Evolutionary conservation across 768 basidiomycete genomes (phyloP).

Genomic region (Postia placenta): DNA sequence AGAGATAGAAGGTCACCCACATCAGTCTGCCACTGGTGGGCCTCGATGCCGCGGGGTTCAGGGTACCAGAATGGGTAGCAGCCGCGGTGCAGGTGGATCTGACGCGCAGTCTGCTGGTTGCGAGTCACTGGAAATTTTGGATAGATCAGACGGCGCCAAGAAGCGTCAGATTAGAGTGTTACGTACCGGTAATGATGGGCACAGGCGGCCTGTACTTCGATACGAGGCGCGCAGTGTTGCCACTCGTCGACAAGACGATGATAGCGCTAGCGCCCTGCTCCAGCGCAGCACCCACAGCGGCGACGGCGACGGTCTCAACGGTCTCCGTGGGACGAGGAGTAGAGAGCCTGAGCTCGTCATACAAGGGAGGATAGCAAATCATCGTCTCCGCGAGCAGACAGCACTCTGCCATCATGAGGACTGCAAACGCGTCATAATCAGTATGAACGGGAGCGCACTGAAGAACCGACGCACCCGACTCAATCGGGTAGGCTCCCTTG

Average conservation of each 20-base stretch:
- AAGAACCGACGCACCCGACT: conserved; percentile 56
- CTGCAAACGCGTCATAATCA: conserved; percentile 30
- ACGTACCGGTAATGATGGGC: conserved; percentile 90
- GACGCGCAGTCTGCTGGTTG: conserved; percentile 91
- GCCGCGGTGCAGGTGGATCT: conserved; percentile 94
- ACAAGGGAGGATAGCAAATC: conserved; percentile 91
- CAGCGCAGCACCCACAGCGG: conserved; percentile 89
- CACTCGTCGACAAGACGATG: conserved; percentile 93
- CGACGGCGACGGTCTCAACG: conserved; percentile 92
- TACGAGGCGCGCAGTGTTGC: conserved; percentile 90
- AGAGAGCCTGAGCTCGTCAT: conserved; percentile 77
- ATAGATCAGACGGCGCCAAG: not conserved
- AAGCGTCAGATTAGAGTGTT: not conserved
- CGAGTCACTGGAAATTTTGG: conserved; percentile 66
- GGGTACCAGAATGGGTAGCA: conserved; percentile 97
- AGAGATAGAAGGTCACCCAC: conserved; percentile 40
- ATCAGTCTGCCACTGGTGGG: conserved; percentile 96
- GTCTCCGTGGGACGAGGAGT: conserved; percentile 89
- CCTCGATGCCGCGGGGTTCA: conserved; percentile 84
- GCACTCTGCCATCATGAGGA: conserved; percentile 99
- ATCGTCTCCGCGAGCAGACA: conserved; percentile 94
- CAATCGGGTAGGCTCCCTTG: conserved; percentile 93
- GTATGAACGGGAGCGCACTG: not conserved
- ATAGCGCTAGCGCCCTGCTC: conserved; percentile 96
- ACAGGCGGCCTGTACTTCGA: conserved; percentile 94